A percentile compares a stretch with the other conserved stretches of the same genome.
Conservation (phyloP, 2,329 filamentous ascomycete species). For the Aschersonia sp. region DNA sequence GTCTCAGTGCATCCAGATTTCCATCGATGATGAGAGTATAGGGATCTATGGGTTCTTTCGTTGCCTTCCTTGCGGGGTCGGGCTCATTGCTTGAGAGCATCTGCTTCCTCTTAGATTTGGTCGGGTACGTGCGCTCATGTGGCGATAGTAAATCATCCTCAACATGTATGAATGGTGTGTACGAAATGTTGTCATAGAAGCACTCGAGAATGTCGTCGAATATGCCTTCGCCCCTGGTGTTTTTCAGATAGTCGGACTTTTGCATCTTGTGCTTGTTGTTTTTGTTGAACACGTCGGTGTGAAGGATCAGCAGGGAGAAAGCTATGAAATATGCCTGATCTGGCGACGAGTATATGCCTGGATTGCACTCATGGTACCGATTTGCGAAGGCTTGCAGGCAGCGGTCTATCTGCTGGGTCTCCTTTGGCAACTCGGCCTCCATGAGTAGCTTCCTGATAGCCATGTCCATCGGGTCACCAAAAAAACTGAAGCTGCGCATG, state of each 20-base stretch:
- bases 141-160: slow-evolving; percentile 80
- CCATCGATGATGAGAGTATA: slow-evolving; percentile 89
- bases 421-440: slow-evolving; percentile 90
- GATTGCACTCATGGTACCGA: slow-evolving; percentile 95
- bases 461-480: slow-evolving; percentile 97
- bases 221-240: slow-evolving; percentile 83
- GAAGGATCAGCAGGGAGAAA: slow-evolving; percentile 88
- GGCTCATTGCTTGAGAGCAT: slow-evolving; percentile 49
- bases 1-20: slow-evolving; percentile 68
- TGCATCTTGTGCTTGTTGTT: slow-evolving; percentile 99
- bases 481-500: slow-evolving; percentile 90
- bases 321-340: slow-evolving; percentile 98
- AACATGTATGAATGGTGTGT: slow-evolving; percentile 95
- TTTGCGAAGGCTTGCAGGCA: slow-evolving; percentile 91
- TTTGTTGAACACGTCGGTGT: slow-evolving; percentile 99
- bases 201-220: slow-evolving; percentile 86
- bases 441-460: slow-evolving; percentile 88
- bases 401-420: slow-evolving; percentile 95
- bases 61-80: slow-evolving; percentile 39
- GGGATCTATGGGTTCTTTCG: slow-evolving; percentile 82
- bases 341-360: slow-evolving; percentile 77
- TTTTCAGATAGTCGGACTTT: slow-evolving; percentile 87
- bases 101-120: slow-evolving; percentile 57
- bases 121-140: slow-evolving; percentile 54
- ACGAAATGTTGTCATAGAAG: slow-evolving; percentile 97